Conservation (phyloP, 2,329 filamentous ascomycete genomes). For the Pseudonectria foliicola region DNA sequence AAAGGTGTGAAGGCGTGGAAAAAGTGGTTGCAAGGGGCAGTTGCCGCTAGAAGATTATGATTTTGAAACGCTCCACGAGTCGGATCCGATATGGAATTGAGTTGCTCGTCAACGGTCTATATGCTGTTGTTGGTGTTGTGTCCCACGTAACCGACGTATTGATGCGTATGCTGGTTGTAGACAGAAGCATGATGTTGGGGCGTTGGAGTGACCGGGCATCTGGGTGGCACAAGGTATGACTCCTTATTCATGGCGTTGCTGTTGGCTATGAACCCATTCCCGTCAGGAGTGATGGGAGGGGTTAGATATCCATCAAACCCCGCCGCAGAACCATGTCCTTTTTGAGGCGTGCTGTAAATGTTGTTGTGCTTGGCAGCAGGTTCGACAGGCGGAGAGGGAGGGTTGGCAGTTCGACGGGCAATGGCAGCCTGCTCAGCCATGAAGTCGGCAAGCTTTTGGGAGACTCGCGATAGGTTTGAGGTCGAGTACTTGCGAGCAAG, state of each 20-base stretch:
- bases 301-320: slow-evolving; percentile 72
- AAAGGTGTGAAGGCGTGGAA: no score
- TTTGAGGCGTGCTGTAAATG: slow-evolving; percentile 73
- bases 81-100: slow-evolving; percentile 5
- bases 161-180: slow-evolving; percentile 28
- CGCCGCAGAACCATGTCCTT: slow-evolving; percentile 57
- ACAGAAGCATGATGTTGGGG: slow-evolving; percentile 36
- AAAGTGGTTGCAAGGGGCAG: no score
- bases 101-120: slow-evolving; percentile 21
- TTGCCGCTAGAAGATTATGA: no score
- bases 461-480: slow-evolving; percentile 45
- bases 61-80: no score
- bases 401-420: slow-evolving; percentile 39
- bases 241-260: slow-evolving; percentile 40
- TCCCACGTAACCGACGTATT: slow-evolving; percentile 32
- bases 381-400: slow-evolving; percentile 55
- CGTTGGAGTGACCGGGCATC: slow-evolving; percentile 58
- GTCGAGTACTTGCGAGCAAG: slow-evolving; percentile 55
- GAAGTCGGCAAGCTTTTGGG: slow-evolving; percentile 50
- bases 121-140: slow-evolving; percentile 37
- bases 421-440: slow-evolving; percentile 53
- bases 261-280: slow-evolving; percentile 44
- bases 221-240: slow-evolving; percentile 39
- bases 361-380: slow-evolving; percentile 45
- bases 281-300: slow-evolving; percentile 78